Evolutionary conservation across 1,284 basidiomycete genomes (phyloP).

Genomic region (Microbotryomycetes sp.): DNA sequence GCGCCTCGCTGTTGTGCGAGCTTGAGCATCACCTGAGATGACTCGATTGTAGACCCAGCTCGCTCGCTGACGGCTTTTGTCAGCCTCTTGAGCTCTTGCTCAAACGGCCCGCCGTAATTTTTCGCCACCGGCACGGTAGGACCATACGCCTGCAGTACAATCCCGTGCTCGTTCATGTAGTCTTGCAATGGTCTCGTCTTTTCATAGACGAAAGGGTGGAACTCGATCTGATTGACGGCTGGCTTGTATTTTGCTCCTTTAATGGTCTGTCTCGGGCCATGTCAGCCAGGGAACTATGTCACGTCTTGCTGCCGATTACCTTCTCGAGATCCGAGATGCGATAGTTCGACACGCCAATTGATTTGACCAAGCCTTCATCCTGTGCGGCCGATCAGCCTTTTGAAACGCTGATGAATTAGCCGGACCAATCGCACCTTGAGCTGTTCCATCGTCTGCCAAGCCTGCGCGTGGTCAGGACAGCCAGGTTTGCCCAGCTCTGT

Average conservation of each 20-base stretch:
- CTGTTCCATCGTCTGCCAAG: slow-evolving; percentile 65
- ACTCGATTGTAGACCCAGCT: slow-evolving; percentile 10
- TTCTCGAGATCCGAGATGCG: slow-evolving; percentile 57
- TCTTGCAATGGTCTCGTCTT: slow-evolving; percentile 52
- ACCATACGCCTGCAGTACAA: slow-evolving; percentile 48
- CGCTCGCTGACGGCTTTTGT: slow-evolving; percentile 7
- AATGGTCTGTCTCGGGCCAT: slow-evolving; percentile 43
- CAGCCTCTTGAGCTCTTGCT: slow-evolving; percentile 11
- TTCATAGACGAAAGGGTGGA: slow-evolving; percentile 68
- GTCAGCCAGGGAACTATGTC: background rate
- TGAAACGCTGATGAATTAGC: background rate
- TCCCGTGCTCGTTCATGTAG: slow-evolving; percentile 51
- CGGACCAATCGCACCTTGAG: slow-evolving; percentile 13
- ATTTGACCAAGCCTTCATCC: slow-evolving; percentile 46
- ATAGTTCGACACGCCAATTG: slow-evolving; percentile 81
- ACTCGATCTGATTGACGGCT: slow-evolving; percentile 75
- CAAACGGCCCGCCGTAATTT: slow-evolving; percentile 10
- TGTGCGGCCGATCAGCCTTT: too few species aligned
- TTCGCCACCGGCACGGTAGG: slow-evolving; percentile 21
- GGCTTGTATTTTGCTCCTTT: slow-evolving; percentile 41
- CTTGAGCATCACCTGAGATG: slow-evolving; percentile 27
- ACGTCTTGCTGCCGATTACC: background rate
- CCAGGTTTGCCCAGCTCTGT: slow-evolving; percentile 43
- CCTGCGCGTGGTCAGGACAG: slow-evolving; percentile 42
- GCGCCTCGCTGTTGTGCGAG: slow-evolving; percentile 20